Base-by-base conservation (phyloP, 2,329 filamentous ascomycete genomes). In the Sporothrix protearum region DNA sequence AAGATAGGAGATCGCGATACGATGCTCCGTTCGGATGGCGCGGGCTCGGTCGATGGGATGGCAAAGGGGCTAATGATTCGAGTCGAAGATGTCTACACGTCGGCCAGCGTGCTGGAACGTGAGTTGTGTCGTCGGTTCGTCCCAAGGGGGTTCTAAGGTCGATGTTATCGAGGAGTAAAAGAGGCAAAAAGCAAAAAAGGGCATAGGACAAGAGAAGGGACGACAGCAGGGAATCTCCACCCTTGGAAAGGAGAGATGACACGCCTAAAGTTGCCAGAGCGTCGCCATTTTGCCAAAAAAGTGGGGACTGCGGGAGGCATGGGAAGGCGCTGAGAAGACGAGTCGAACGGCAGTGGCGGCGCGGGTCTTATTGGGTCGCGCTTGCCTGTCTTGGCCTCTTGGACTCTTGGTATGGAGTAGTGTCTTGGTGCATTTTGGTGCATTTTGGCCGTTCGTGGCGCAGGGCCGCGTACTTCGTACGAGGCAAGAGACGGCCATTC, bases 231-330 rank as follows among this genome's bases (percentile, higher is more conserved):
- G 19, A 64, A 16, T 49, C 14, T 49, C 25, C n/a, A 39, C 42
- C 39, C 42, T 42, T 47, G 57, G 59, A 68, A 68, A 71, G 69
- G 63, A 67, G 64, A 68, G 69, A 71, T 68, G 63, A 71, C 69
- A 71, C 69, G 63, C 69, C 69, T 59, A 49, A 47, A 53, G 59
- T 67, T 55, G 66, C 66, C 66, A 68, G 63, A 57, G 57, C 33
- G 22, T 22, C 19, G 49, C 47, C 8, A 33, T 49, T 61, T 28
- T 42, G 70, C 63, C 36, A 47, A 51, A 71, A 36, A 61, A 68
- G 70, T 68, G 63, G 66, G 22, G 49, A 68, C 25, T n/a, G 66
- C 66, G 49, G 66, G 70, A 71, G 61, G 22, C 19, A 55, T 22
- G 66, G 47, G 47, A 19, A 33, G 14, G 5, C 63, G 59, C 30